Base-by-base conservation (phyloP, 257 asterid genomes). In the Anisodus acutangulus region DNA sequence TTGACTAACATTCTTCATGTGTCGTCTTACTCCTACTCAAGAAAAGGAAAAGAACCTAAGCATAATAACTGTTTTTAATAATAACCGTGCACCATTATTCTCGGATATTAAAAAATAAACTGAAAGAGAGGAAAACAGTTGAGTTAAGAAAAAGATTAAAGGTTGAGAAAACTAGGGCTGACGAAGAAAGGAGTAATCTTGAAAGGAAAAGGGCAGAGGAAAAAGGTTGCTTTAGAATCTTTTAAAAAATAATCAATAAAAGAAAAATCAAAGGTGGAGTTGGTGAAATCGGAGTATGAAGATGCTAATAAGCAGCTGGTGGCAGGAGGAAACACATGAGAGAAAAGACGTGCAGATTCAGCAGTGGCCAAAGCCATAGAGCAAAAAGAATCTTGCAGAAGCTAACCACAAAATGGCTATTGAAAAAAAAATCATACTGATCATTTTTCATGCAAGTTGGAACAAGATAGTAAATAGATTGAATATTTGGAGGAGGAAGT, bases 161-260 rank as follows among this genome's bases (percentile, higher is more conserved):
- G 63, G 62, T 72, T 72, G 59, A 72, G 80, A 71, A 71, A 45
- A n/a, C 59, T 47, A 47, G 80, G 59, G 80, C 41, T 76, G 12
- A 26, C 51, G 60, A 74, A 74, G 60, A 74, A 74, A 74, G 41
- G 19, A 1, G 43, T 19, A 10, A 72, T 71, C 60, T 49, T 19
- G 39, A 74, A 74, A 74, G 60, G 60, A 35, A 37, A 6, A 35
- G 26, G 26, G 26, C 26, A 22, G 26, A 22, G 26, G 26, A 31
- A 31, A 54, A 12, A 51, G 62, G 49, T 31, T 31, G 35, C 35
- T 31, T 31, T 31, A 31, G 35, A 31, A 31, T 31, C 35, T 31
- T 31, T 31, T 31, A 31, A 31, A 31, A 31, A 31, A 31, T 1
- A 31, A 31, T 31, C 35, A 31, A 31, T 31, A 31, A 31, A 31